Evolutionary conservation across 78 protist species (phyloP).

Genomic region (Protostelium mycophagum): DNA sequence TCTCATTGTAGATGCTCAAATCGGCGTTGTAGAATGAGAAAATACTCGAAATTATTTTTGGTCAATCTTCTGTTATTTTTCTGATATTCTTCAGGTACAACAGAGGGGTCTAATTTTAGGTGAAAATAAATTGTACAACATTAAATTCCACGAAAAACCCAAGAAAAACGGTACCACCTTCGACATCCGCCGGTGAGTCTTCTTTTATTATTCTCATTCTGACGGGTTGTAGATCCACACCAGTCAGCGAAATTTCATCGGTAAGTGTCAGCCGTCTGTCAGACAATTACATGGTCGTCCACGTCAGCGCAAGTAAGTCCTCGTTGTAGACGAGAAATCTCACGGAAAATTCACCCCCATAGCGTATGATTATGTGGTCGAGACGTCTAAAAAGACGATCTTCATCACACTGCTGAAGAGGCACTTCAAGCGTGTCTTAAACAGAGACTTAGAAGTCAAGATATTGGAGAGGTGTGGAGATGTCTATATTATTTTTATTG

Average conservation of each 20-base stretch:
- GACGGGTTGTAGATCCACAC: conserved; percentile 13
- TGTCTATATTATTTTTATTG: no score
- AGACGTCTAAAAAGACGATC: conserved; percentile 44
- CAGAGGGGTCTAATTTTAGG: conserved; percentile 26
- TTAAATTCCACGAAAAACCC: conserved; percentile 8
- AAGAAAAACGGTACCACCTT: conserved; percentile 59
- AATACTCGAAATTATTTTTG: neutral
- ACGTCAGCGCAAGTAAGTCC: conserved; percentile 4
- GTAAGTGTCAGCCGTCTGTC: conserved; percentile 12
- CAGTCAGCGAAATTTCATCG: conserved; percentile 15
- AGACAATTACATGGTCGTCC: conserved; percentile 39
- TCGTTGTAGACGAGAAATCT: no score
- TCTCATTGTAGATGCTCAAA: no score
- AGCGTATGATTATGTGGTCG: conserved; percentile 25
- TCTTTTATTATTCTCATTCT: neutral
- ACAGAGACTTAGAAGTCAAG: neutral
- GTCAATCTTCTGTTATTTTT: no score
- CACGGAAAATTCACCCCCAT: neutral
- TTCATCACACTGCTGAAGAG: conserved; percentile 32
- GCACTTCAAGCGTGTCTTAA: conserved; percentile 1
- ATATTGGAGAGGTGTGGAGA: neutral
- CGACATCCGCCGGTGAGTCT: neutral
- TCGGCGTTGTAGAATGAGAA: neutral
- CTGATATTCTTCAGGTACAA: no score
- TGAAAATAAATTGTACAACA: conserved; percentile 11